Evolutionary conservation across 2,329 filamentous ascomycete species (phyloP), one percentile per base, ranked within the genome.

Genomic region (Fusarium sterilihyphosum): DNA sequence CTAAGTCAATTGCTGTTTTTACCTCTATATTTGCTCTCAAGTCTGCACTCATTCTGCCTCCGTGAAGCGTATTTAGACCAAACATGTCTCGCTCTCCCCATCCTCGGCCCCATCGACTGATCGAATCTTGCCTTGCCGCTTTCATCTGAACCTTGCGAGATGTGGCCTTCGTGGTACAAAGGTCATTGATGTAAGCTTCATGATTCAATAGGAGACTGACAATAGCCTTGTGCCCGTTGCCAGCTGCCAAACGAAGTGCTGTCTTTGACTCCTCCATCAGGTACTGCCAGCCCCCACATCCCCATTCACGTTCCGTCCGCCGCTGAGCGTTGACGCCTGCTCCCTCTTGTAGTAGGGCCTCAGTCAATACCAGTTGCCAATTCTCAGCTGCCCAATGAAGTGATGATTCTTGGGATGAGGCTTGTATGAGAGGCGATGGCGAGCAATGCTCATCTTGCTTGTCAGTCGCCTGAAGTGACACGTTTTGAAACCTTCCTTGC

Each of bases 201-300:
- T 29, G 26, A 49, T 49, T 13, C 2, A 49, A 16, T 5, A 49
- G 3, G 13, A 49, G 26, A 49, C 13, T 3, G 20, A 49, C 1
- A 4, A 29, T 49, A 0, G 8, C 24, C 1, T 2, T 14, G 0
- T 29, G 18, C 3, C 46, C 46, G 3, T 22, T 29, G 0, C 1
- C 4, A 22, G 9, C 46, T 5, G 26, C 46, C 8, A 49, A 20
- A 29, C 22, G 46, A 49, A 49, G 26, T 49, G 44, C 24, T 20
- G 44, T 46, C 8, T 14, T 7, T 26, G 44, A 46, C 12, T 46
- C 17, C 24, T 46, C 43, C 0, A 0, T 13, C 7, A 26, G 6
- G 5, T 3, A 20, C 43, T 22, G 20, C 8, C 0, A 6, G 20
- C 4, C 20, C 2, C 14, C 22, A 16, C 22, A 2, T 10, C 0